Evolutionary conservation across 169 alveolate genomes (phyloP).

Genomic region (Plasmodium cynomolgi): DNA sequence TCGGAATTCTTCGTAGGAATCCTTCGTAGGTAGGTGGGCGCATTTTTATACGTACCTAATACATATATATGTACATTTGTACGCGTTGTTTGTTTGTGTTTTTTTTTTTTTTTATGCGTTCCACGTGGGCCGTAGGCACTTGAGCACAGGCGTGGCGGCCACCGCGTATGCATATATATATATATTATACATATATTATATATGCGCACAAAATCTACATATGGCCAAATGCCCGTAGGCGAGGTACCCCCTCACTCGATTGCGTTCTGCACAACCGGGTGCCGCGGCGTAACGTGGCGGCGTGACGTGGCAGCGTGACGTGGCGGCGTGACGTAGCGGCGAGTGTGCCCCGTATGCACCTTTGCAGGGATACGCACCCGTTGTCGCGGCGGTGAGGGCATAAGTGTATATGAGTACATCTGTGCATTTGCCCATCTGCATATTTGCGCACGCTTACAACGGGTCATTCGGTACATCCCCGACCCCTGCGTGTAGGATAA

Average conservation of each 20-base stretch:
- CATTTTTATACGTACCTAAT: neutral
- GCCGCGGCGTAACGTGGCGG: neutral
- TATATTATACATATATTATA: too few relatives aligned
- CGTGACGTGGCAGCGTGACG: neutral
- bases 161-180: neutral
- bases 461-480: neutral
- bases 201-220: neutral
- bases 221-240: neutral
- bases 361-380: neutral
- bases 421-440: neutral
- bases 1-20: too few relatives aligned
- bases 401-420: neutral
- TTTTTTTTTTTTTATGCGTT: neutral
- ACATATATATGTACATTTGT: conserved; percentile 13
- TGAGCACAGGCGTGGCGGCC: neutral
- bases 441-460: neutral
- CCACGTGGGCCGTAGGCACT: neutral
- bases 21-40: neutral
- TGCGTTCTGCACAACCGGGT: neutral
- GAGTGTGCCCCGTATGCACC: neutral
- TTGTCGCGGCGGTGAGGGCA: neutral
- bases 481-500: neutral
- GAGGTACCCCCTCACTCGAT: neutral
- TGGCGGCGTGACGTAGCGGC: neutral
- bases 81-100: neutral